These are phyloP conservation scores for Syncephalastrum racemosum DNA, from an alignment of 371 early-diverging fungal species.

Conservation along the genomic window DNA sequence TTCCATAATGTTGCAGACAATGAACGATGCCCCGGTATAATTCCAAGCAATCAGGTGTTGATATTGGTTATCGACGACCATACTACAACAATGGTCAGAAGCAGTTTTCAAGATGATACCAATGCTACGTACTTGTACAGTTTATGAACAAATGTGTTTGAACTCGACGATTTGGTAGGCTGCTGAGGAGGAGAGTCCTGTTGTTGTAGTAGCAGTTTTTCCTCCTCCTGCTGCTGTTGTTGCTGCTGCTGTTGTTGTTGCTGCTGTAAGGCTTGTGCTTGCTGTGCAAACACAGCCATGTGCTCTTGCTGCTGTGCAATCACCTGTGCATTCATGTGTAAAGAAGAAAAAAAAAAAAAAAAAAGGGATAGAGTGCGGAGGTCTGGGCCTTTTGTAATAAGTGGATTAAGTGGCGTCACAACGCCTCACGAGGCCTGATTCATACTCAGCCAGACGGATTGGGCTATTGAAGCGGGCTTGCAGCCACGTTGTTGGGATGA, in stretches of 20 bases:
- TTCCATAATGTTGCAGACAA: conserved; percentile 87
- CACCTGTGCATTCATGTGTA: conserved; percentile 5
- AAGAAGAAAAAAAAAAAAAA: conserved; percentile 3
- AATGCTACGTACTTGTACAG: conserved; percentile 40
- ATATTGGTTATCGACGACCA: conserved; percentile 79
- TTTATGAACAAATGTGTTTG: conserved; percentile 48
- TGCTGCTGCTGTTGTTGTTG: neutral
- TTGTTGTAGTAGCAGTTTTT: no score
- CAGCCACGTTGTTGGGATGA: no score
- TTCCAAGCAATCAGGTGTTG: conserved; percentile 87
- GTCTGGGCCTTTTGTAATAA: no score
- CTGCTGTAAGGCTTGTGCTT: conserved; percentile 6
- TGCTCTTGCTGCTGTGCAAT: conserved; percentile 5
- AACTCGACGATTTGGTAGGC: conserved; percentile 9
- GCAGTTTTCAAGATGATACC: neutral
- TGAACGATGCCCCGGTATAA: conserved; percentile 83
- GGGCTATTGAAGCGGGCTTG: no score
- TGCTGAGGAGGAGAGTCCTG: conserved; percentile 9
- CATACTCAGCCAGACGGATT: no score
- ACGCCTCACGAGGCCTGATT: no score
- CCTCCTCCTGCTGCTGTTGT: no score
- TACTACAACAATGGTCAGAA: conserved; percentile 36
- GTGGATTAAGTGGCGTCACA: no score
- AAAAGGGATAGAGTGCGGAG: neutral
- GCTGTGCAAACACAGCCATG: conserved; percentile 4